A percentile compares a stretch with the other conserved stretches of the same genome.
Conservation (phyloP, 106 monocot species). For the Phalaenopsis aphrodite region DNA sequence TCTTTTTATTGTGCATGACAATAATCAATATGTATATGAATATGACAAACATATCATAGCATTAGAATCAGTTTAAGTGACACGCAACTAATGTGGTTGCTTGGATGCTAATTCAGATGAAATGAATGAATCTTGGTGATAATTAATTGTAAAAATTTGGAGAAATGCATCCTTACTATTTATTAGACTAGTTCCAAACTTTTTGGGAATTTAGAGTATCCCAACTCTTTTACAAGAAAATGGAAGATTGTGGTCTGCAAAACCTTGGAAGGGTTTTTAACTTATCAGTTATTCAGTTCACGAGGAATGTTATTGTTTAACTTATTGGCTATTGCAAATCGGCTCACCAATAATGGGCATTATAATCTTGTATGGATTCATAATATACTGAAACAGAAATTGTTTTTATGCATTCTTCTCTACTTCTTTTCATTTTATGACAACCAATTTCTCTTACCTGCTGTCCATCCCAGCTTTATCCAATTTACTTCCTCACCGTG, state of each 20-base stretch:
- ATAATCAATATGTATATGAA: too few species aligned
- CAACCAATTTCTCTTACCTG: background rate
- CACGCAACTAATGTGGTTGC: background rate
- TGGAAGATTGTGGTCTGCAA: background rate
- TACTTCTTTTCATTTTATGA: background rate
- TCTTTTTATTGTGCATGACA: too few species aligned
- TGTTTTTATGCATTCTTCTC: background rate
- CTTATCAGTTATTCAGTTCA: background rate
- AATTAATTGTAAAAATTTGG: background rate
- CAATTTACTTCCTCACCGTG: background rate
- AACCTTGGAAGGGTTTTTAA: background rate
- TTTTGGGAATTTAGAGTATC: background rate
- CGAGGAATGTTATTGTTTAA: background rate
- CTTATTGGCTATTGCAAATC: background rate
- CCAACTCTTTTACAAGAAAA: background rate
- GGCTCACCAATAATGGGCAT: background rate
- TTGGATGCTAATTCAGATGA: background rate
- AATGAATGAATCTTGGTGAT: background rate
- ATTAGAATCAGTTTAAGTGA: background rate
- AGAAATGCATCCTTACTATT: background rate
- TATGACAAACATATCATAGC: too few species aligned
- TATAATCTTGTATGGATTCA: background rate
- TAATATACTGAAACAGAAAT: background rate
- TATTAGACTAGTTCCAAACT: background rate
- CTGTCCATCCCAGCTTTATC: background rate